phyloP scores from a whole-genome alignment of 192 early-diverging fungal genomes.

The Neocallimastix lanati region DNA sequence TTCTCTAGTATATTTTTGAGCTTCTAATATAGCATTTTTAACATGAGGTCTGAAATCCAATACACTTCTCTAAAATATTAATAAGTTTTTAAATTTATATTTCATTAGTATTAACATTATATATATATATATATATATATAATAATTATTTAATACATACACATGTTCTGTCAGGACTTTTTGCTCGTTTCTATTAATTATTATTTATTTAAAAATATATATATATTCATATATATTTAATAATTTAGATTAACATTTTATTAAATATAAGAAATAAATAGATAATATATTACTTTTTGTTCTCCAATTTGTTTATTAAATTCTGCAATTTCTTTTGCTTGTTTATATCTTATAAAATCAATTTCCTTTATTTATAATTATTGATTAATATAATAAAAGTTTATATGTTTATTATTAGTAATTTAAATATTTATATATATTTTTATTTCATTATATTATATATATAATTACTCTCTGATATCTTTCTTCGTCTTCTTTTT shows the following conservation, averaged over 20 bases:
- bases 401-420: too few species aligned
- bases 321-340: not conserved
- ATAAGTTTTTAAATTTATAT: too few species aligned
- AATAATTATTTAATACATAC: too few species aligned
- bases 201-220: too few species aligned
- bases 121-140: too few species aligned
- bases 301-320: not conserved
- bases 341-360: not conserved
- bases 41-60: not conserved
- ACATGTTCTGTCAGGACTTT: not conserved
- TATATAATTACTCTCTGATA: not conserved
- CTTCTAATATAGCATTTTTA: not conserved
- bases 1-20: not conserved
- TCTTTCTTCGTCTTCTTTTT: not conserved
- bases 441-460: too few species aligned
- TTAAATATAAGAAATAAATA: too few species aligned
- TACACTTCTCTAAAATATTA: not conserved
- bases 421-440: too few species aligned
- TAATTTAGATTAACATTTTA: too few species aligned
- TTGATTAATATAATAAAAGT: too few species aligned
- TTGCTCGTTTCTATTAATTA: not conserved
- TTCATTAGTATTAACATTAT: too few species aligned
- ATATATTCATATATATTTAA: too few species aligned
- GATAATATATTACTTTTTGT: not conserved
- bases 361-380: not conserved